Percentiles rank a stretch among this genome's conserved stretches.
Conservation (phyloP, 495 filamentous ascomycete genomes). For the Talaromyces borbonicus region DNA sequence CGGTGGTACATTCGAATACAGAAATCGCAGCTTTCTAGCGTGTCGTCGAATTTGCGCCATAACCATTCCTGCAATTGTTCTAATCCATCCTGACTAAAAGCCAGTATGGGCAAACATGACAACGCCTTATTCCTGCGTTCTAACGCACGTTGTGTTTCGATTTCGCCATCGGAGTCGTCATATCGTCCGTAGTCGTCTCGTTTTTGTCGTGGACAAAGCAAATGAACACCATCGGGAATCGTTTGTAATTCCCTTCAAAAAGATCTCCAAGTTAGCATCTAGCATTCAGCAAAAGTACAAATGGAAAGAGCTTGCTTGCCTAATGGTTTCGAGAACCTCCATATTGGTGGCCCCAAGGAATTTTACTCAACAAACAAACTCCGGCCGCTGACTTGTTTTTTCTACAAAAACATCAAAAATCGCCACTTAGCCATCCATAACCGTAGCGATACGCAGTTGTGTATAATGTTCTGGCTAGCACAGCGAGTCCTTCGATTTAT, state of each 20-base stretch:
- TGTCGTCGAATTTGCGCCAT: conserved; percentile 37
- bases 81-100: conserved; percentile 52
- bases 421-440: not conserved
- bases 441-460: too few relatives aligned
- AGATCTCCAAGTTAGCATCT: too few relatives aligned
- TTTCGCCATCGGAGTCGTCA: conserved; percentile 31
- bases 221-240: conserved; percentile 36
- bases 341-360: conserved; percentile 13
- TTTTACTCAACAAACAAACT: not conserved
- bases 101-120: conserved; percentile 56
- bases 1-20: conserved; percentile 78
- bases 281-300: too few relatives aligned
- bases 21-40: conserved; percentile 61
- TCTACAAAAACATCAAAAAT: too few relatives aligned
- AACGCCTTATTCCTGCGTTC: conserved; percentile 48
- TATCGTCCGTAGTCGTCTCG: conserved; percentile 46
- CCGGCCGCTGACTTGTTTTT: too few relatives aligned
- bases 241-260: conserved; percentile 38
- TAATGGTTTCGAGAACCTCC: conserved; percentile 35
- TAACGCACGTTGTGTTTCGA: conserved; percentile 37
- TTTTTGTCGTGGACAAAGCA: conserved; percentile 38
- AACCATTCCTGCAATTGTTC: conserved; percentile 50
- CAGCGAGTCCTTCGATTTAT: too few relatives aligned
- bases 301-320: conserved; percentile 18
- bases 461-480: too few relatives aligned